phyloP scores from a whole-genome alignment of 2,329 filamentous ascomycete species.

The Penicillium sp. region DNA sequence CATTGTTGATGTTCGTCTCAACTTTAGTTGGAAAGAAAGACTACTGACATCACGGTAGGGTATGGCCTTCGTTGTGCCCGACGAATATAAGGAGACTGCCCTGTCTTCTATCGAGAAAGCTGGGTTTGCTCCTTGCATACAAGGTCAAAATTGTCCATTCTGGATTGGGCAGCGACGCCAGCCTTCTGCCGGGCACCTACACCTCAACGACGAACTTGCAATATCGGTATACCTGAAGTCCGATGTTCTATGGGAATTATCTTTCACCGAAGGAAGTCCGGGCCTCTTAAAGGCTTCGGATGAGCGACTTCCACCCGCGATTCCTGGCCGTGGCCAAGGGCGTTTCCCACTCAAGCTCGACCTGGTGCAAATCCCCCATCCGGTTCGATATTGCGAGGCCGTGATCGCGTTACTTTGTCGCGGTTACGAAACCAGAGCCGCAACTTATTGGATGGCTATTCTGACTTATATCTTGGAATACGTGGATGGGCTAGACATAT shows the following conservation, averaged over 20 bases:
- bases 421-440: no score
- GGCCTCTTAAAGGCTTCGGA: conserved; percentile 21
- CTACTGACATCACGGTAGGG: conserved; percentile 7
- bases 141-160: conserved; percentile 10
- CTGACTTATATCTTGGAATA: no score
- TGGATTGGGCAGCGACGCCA: conserved; percentile 2
- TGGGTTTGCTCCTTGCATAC: conserved; percentile 17
- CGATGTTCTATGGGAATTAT: conserved; percentile 18
- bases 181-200: conserved; percentile 13
- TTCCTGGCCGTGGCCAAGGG: conserved; percentile 9
- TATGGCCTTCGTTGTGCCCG: conserved; percentile 18
- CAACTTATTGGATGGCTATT: no score
- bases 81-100: conserved; percentile 12
- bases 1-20: conserved; percentile 19
- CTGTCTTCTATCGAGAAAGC: conserved; percentile 12
- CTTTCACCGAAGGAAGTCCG: neutral
- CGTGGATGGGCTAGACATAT: no score
- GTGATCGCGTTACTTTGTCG: no score
- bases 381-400: no score
- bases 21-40: neutral
- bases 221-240: conserved; percentile 22
- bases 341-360: conserved; percentile 10
- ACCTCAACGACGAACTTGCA: conserved; percentile 17
- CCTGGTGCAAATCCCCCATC: conserved; percentile 16
- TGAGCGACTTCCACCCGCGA: conserved; percentile 12